phyloP scores from a whole-genome alignment of 257 asterid species.

The Ehretia macrophylla region DNA sequence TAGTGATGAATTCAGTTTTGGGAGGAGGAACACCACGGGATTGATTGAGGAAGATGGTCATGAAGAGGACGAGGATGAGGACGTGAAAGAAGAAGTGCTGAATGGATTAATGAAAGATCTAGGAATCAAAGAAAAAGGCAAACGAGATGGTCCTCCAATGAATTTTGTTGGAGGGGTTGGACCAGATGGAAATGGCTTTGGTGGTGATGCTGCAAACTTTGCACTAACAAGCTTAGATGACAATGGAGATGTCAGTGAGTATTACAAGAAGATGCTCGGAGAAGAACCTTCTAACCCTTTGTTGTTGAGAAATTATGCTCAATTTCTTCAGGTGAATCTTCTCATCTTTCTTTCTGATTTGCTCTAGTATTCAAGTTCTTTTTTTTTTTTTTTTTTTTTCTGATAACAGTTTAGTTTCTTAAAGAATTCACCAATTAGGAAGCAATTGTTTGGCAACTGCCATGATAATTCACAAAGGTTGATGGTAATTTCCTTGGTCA shows the following conservation, averaged over 20 bases:
- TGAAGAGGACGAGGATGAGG: conserved; percentile 18
- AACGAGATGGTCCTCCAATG: background rate
- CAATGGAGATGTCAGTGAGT: conserved; percentile 31
- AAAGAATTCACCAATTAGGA: background rate
- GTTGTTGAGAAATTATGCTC: conserved; percentile 60
- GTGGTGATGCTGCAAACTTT: conserved; percentile 9
- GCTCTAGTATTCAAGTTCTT: background rate
- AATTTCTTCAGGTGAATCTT: conserved; percentile 58
- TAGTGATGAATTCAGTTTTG: conserved; percentile 50
- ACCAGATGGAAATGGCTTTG: background rate
- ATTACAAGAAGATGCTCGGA: conserved; percentile 28
- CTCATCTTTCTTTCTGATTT: background rate
- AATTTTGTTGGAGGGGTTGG: conserved; percentile 16
- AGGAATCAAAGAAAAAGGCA: conserved; percentile 20
- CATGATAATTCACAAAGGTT: too few species aligned
- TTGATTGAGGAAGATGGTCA: conserved; percentile 41
- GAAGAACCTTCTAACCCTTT: conserved; percentile 52
- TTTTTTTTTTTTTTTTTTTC: background rate
- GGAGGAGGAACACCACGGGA: conserved; percentile 25
- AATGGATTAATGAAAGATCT: conserved; percentile 23
- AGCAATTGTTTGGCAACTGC: too few species aligned
- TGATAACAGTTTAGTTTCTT: background rate
- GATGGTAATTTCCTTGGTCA: too few species aligned
- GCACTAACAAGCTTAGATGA: conserved; percentile 16
- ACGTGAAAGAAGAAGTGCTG: conserved; percentile 13